Evolutionary conservation across 257 asterid species (phyloP).

Genomic region (Ehretia macrophylla): DNA sequence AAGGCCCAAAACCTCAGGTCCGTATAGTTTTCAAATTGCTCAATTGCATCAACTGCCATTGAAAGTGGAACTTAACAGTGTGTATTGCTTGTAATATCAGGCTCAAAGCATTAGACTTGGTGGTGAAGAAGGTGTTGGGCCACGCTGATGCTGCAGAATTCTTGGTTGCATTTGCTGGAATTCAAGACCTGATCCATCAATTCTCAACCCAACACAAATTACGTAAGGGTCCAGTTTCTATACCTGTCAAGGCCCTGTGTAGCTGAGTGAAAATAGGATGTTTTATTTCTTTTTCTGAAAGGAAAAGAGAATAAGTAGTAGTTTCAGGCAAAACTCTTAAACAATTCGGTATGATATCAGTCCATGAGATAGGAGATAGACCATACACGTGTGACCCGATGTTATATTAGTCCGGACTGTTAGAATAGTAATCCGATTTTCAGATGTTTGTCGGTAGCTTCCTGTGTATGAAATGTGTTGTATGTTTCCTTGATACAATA

Average conservation of each 20-base stretch:
- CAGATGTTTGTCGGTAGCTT: too few relatives aligned
- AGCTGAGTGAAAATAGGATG: background rate
- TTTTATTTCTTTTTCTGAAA: too few relatives aligned
- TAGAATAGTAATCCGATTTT: too few relatives aligned
- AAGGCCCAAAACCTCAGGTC: slow-evolving; percentile 85
- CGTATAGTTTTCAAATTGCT: background rate
- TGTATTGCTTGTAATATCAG: slow-evolving; percentile 29
- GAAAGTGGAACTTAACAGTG: background rate
- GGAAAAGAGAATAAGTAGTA: too few relatives aligned
- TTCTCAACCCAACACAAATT: slow-evolving; percentile 32
- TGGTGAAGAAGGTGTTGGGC: slow-evolving; percentile 58
- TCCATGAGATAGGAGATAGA: too few relatives aligned
- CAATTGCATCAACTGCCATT: too few relatives aligned
- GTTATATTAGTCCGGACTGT: too few relatives aligned
- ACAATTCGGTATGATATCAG: too few relatives aligned
- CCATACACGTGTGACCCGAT: too few relatives aligned
- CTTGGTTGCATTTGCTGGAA: slow-evolving; percentile 57
- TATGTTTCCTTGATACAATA: too few relatives aligned
- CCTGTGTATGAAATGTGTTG: too few relatives aligned
- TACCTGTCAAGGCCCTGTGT: slow-evolving; percentile 7
- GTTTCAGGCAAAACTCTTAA: too few relatives aligned
- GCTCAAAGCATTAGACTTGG: slow-evolving; percentile 57
- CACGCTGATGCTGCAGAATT: slow-evolving; percentile 83
- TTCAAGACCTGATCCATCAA: slow-evolving; percentile 62
- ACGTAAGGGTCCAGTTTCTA: slow-evolving; percentile 26